Evolutionary conservation across 1,284 basidiomycete genomes (phyloP).

Genomic region (Boletus semigastroideus): DNA sequence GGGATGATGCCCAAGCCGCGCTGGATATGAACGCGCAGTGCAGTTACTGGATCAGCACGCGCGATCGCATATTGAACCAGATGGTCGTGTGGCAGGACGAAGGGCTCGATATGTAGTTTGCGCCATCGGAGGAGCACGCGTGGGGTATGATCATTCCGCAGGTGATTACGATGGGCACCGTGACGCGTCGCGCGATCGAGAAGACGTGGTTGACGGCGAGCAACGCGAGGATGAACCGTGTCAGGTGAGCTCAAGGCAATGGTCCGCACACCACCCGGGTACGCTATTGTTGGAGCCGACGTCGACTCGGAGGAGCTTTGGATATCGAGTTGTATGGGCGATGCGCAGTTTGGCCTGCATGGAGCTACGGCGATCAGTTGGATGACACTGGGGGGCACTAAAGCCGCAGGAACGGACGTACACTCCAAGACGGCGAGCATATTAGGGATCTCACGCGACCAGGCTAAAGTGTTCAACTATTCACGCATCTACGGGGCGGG

Average conservation of each 20-base stretch:
- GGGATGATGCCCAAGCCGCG: slow-evolving; percentile 78
- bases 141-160: slow-evolving; percentile 95
- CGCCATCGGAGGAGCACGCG: slow-evolving; percentile 42
- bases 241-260: slow-evolving; percentile 98
- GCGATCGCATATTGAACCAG: slow-evolving; percentile 92
- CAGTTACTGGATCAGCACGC: slow-evolving; percentile 96
- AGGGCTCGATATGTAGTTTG: slow-evolving; percentile 48
- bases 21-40: slow-evolving; percentile 89
- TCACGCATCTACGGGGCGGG: slow-evolving; percentile 98
- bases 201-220: slow-evolving; percentile 98
- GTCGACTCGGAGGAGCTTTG: slow-evolving; percentile 99
- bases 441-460: slow-evolving; percentile 89
- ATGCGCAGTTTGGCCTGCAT: slow-evolving; percentile 96
- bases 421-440: slow-evolving; percentile 97
- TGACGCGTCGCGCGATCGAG: slow-evolving; percentile 96
- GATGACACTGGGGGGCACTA: slow-evolving; percentile 99
- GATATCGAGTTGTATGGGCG: slow-evolving; percentile 98
- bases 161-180: slow-evolving; percentile 97
- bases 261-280: slow-evolving; percentile 92
- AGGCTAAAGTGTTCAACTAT: slow-evolving; percentile 99
- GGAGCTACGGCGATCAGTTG: slow-evolving; percentile 97
- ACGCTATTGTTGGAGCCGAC: slow-evolving; percentile 95
- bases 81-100: slow-evolving; percentile 85
- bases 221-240: slow-evolving; percentile 96
- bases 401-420: slow-evolving; percentile 91